Evolutionary conservation across 495 filamentous ascomycete species (phyloP).

Genomic region (Evernia prunastri): DNA sequence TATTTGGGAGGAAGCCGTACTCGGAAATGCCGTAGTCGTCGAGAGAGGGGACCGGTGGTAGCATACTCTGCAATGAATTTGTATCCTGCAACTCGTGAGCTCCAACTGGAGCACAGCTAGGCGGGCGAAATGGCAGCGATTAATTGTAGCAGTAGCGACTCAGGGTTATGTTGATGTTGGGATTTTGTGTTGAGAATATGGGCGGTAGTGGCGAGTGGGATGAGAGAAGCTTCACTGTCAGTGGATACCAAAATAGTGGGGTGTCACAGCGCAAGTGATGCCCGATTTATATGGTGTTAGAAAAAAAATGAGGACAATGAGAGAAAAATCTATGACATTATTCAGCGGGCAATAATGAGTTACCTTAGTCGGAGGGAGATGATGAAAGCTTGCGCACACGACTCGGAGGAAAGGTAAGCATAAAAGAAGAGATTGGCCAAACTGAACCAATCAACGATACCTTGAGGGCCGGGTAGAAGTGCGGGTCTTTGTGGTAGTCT

Average conservation of each 20-base stretch:
- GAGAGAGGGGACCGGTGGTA: constrained; percentile 70
- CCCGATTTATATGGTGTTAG: background rate
- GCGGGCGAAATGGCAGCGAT: background rate
- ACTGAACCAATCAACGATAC: too few relatives aligned
- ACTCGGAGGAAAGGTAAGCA: background rate
- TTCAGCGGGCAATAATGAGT: background rate
- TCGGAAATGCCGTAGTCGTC: constrained; percentile 84
- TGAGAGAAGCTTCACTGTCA: background rate
- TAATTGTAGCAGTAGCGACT: background rate
- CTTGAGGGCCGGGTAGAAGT: background rate
- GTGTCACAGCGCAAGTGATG: background rate
- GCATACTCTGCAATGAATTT: constrained; percentile 46
- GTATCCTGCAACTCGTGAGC: background rate
- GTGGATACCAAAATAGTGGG: too few relatives aligned
- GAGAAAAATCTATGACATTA: background rate
- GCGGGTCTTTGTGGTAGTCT: background rate
- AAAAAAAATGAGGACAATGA: background rate
- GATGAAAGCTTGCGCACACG: background rate
- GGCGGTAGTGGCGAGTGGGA: background rate
- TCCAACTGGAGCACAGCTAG: background rate
- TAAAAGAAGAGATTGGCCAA: too few relatives aligned
- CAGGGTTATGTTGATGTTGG: background rate
- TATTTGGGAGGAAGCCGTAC: constrained; percentile 81
- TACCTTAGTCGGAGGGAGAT: background rate
- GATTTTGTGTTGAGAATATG: background rate